phyloP scores from a whole-genome alignment of 352 stramenopile species.

The Phytophthora sojae region DNA sequence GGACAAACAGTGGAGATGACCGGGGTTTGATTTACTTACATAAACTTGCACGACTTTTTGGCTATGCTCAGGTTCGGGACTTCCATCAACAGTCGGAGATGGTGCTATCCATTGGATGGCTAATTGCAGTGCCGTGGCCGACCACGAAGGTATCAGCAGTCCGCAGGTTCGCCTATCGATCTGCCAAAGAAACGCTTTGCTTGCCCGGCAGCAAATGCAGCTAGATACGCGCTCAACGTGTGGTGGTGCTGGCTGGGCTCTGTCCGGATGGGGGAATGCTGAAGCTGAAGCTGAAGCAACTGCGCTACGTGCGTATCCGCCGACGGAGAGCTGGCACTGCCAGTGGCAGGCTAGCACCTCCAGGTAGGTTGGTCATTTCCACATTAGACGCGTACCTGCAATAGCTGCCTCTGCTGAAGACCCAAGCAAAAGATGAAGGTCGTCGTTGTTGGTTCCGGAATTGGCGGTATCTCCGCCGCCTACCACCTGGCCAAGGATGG shows the following conservation, averaged over 20 bases:
- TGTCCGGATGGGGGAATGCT: constrained; percentile 24
- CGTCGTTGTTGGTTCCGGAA: constrained; percentile 86
- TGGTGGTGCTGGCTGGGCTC: constrained; percentile 23
- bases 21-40: too few species aligned
- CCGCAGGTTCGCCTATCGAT: constrained; percentile 17
- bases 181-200: constrained; percentile 16
- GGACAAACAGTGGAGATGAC: not conserved
- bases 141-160: constrained; percentile 7
- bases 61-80: too few species aligned
- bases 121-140: constrained; percentile 6
- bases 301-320: constrained; percentile 25
- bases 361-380: constrained; percentile 30
- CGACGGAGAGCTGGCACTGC: not conserved
- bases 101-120: not conserved
- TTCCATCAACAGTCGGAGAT: too few species aligned
- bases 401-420: constrained; percentile 16
- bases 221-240: constrained; percentile 25
- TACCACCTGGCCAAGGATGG: constrained; percentile 88
- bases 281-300: constrained; percentile 36
- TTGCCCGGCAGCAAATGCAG: constrained; percentile 8
- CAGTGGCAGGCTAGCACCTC: not conserved
- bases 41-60: too few species aligned
- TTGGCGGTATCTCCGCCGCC: constrained; percentile 82
- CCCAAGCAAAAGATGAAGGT: constrained; percentile 67
- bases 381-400: constrained; percentile 30